Conservation (phyloP, 179 eudicot genomes). For the Corrigiola litoralis region DNA sequence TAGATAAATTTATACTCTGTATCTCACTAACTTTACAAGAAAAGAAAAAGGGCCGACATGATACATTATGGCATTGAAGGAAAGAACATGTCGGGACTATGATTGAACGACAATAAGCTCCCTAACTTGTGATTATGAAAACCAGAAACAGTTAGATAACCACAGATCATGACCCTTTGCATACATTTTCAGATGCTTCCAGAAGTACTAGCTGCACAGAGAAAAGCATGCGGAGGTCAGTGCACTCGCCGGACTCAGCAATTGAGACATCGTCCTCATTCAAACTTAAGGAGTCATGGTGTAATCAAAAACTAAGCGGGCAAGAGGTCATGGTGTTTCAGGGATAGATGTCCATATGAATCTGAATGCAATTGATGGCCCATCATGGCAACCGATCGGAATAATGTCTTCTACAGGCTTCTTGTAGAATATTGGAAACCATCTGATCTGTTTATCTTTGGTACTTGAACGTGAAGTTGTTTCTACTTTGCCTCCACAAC, state of each 20-base stretch:
- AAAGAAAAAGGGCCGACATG: too few relatives aligned
- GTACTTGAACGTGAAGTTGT: neutral
- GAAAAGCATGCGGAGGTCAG: neutral
- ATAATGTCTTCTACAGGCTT: neutral
- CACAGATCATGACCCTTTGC: too few relatives aligned
- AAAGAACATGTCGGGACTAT: too few relatives aligned
- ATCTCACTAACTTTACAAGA: too few relatives aligned
- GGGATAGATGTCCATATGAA: neutral
- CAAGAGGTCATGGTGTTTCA: neutral
- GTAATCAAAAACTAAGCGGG: neutral
- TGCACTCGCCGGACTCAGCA: neutral
- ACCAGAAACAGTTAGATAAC: too few relatives aligned
- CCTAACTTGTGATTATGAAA: too few relatives aligned
- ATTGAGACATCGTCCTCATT: neutral
- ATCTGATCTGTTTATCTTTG: neutral
- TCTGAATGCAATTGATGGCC: neutral
- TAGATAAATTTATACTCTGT: too few relatives aligned
- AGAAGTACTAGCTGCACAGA: too few relatives aligned
- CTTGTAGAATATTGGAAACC: neutral
- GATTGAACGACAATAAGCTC: too few relatives aligned
- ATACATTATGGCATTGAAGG: too few relatives aligned
- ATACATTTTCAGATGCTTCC: too few relatives aligned
- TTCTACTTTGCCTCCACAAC: conserved; percentile 25
- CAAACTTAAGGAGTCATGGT: neutral
- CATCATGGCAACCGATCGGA: neutral